Conservation (phyloP, 2,329 filamentous ascomycete species). For the Botryosphaeria dothidea region DNA sequence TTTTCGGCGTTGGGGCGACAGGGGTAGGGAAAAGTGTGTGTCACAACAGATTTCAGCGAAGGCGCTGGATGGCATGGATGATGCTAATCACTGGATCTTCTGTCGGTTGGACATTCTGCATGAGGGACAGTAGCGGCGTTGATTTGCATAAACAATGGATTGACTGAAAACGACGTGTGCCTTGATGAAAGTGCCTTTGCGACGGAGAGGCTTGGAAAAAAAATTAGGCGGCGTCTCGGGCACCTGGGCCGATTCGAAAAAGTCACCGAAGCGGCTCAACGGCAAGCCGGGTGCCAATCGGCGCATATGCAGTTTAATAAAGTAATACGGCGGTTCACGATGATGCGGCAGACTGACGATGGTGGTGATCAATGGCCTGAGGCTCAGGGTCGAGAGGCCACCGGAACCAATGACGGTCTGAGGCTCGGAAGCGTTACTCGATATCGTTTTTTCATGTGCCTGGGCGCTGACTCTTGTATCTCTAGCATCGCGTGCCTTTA, state of each 20-base stretch:
- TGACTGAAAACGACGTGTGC: not conserved
- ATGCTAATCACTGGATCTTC: not conserved
- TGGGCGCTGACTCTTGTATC: conserved; percentile 13
- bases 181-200: not conserved
- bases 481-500: not conserved
- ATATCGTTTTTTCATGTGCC: conserved; percentile 6
- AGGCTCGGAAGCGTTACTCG: not conserved
- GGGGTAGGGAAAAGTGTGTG: conserved; percentile 5
- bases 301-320: not conserved
- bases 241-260: not conserved
- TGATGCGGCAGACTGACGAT: not conserved
- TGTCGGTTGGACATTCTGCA: conserved; percentile 5
- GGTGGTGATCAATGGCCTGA: conserved; percentile 11
- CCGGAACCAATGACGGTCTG: not conserved
- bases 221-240: not conserved
- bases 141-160: not conserved
- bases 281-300: not conserved
- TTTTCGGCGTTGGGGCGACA: not conserved
- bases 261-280: not conserved
- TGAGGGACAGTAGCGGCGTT: not conserved
- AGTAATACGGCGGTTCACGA: not conserved
- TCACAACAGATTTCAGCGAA: conserved; percentile 6
- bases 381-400: not conserved
- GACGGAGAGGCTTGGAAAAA: not conserved
- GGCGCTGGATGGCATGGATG: not conserved